Conservation (phyloP, 2,329 filamentous ascomycete species). For the Aspergillus sp. region DNA sequence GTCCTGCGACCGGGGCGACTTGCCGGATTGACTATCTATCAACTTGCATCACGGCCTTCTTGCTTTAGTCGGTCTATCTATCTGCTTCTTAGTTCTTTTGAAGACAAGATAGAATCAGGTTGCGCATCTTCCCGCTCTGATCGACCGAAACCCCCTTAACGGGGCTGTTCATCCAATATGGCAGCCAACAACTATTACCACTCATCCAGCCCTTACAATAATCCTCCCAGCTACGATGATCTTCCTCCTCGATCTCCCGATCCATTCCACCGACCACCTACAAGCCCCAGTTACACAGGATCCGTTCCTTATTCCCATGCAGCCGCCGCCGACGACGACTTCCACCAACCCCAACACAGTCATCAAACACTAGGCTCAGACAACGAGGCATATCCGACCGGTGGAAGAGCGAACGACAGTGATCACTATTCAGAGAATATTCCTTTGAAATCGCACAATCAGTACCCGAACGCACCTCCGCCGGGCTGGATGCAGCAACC, state of each 20-base stretch:
- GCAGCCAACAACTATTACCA: conserved; percentile 65
- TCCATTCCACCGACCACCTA: conserved; percentile 30
- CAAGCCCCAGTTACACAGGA: conserved; percentile 16
- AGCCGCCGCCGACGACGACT: conserved; percentile 38
- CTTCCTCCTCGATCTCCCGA: conserved; percentile 27
- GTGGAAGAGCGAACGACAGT: conserved; percentile 25
- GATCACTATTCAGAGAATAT: conserved; percentile 40
- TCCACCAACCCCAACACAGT: conserved; percentile 31
- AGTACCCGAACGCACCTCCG: conserved; percentile 28
- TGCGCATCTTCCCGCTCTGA: no score
- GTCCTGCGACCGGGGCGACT: no score
- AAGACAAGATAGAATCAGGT: no score
- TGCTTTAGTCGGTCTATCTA: no score
- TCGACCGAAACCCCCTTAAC: no score
- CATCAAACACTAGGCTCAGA: conserved; percentile 34
- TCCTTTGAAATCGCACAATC: conserved; percentile 31
- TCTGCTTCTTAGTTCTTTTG: no score
- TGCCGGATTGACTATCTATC: no score
- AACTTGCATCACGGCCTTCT: no score
- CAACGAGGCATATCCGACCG: conserved; percentile 22
- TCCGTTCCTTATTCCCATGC: conserved; percentile 34
- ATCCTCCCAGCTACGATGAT: conserved; percentile 28
- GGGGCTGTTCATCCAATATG: conserved; percentile 40
- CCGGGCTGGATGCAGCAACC: conserved; percentile 40
- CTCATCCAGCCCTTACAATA: conserved; percentile 29